These are phyloP conservation scores for Poterioochromonas sp. DNA, from an alignment of 352 stramenopile genomes.

Conservation along the genomic window DNA sequence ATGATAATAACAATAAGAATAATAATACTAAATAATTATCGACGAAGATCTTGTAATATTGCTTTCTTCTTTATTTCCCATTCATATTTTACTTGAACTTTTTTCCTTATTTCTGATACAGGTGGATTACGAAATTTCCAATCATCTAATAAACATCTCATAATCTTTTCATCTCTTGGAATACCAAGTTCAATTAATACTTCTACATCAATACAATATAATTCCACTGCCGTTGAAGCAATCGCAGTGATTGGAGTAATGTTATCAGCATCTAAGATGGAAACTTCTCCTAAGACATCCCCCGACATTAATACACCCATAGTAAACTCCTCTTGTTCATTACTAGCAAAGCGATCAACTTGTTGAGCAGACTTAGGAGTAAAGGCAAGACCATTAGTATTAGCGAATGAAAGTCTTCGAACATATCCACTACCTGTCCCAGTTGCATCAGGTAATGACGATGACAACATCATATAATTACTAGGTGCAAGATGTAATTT, in stretches of 20 bases:
- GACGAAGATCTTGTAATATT: slow-evolving; percentile 3
- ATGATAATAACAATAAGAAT: too few relatives aligned
- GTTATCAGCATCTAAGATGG: background rate
- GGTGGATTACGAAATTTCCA: slow-evolving; percentile 16
- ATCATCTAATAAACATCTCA: background rate
- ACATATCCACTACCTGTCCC: too few relatives aligned
- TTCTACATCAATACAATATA: slow-evolving; percentile 9
- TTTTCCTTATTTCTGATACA: background rate
- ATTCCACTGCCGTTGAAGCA: background rate
- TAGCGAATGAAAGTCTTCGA: too few relatives aligned
- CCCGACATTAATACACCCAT: background rate
- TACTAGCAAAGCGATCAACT: background rate
- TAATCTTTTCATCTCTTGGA: background rate
- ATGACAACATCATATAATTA: too few relatives aligned
- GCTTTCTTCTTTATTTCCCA: background rate
- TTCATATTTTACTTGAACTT: background rate
- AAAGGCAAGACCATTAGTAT: too few relatives aligned
- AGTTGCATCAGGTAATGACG: too few relatives aligned
- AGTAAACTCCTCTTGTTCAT: slow-evolving; percentile 12
- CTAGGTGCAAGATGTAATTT: too few relatives aligned
- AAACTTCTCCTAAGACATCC: slow-evolving; percentile 1
- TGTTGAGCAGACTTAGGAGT: too few relatives aligned
- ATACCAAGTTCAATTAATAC: background rate
- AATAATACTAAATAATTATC: too few relatives aligned
- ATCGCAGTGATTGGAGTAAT: background rate